Conservation (phyloP, 163 green algal species). For the Prototheca cutis region DNA sequence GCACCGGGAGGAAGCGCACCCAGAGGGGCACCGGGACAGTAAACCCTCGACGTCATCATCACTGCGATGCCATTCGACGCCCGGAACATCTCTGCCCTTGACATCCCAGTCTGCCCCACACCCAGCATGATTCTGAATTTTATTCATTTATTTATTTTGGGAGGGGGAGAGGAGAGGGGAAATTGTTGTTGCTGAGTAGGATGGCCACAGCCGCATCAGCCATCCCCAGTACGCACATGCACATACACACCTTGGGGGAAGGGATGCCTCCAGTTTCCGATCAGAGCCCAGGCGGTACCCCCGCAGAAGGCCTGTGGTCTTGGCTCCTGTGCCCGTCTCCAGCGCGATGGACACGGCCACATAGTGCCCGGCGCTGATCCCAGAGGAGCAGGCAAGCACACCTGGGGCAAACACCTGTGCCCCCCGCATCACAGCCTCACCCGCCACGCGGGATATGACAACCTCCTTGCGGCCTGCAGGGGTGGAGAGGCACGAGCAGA, state of each 20-base stretch:
- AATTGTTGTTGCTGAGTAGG: too few relatives aligned
- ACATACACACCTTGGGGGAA: neutral
- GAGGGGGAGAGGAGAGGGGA: too few relatives aligned
- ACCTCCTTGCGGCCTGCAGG: constrained; percentile 46
- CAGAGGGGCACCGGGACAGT: constrained; percentile 34
- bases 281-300: neutral
- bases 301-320: neutral
- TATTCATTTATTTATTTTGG: too few relatives aligned
- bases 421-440: constrained; percentile 64
- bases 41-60: constrained; percentile 46
- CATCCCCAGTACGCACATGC: too few relatives aligned
- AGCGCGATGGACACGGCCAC: constrained; percentile 31
- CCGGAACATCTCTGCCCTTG: constrained; percentile 37
- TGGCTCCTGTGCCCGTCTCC: constrained; percentile 9
- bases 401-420: constrained; percentile 40
- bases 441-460: constrained; percentile 58
- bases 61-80: constrained; percentile 39
- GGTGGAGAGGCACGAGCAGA: neutral
- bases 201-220: too few relatives aligned
- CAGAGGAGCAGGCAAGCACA: constrained; percentile 36
- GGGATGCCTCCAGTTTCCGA: neutral
- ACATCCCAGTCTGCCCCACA: constrained; percentile 8
- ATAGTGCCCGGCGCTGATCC: constrained; percentile 16
- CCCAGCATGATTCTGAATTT: too few relatives aligned
- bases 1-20: constrained; percentile 37